These are phyloP conservation scores for Nasturtium officinale DNA, from an alignment of 345 rosid genomes.

Conservation along the genomic window DNA sequence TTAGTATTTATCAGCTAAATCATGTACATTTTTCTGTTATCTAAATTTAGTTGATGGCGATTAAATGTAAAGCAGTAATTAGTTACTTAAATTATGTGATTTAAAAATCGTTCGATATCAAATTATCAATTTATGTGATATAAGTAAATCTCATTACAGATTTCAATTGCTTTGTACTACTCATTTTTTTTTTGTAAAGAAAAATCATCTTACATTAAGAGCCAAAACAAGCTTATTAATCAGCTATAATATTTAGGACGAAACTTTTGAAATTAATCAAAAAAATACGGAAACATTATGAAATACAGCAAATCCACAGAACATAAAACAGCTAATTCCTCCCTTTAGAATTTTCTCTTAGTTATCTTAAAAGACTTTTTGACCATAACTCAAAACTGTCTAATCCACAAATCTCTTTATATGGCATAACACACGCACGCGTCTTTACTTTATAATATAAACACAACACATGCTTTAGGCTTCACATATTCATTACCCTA, in stretches of 20 bases:
- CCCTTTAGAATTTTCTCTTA: not conserved
- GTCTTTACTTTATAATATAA: not conserved
- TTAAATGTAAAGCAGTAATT: not conserved
- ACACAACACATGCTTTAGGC: conserved; percentile 14
- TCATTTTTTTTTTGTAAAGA: no score
- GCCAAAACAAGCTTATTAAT: no score
- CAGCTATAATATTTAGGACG: not conserved
- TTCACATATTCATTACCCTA: conserved; percentile 13
- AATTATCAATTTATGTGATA: no score
- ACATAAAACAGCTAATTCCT: conserved; percentile 24
- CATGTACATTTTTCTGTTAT: not conserved
- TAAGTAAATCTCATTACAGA: not conserved
- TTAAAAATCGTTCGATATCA: not conserved
- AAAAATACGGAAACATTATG: not conserved
- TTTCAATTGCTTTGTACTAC: not conserved
- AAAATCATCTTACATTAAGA: no score
- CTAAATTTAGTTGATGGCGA: not conserved
- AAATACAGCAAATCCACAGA: conserved; percentile 34
- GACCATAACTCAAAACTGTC: not conserved
- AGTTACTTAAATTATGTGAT: not conserved
- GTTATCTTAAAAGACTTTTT: conserved; percentile 20
- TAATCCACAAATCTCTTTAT: conserved; percentile 29
- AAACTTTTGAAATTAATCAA: not conserved
- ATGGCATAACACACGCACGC: conserved; percentile 22
- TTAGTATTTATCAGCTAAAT: not conserved